phyloP scores from a whole-genome alignment of 2,329 filamentous ascomycete genomes.

The Pseudogymnoascus verrucosus region DNA sequence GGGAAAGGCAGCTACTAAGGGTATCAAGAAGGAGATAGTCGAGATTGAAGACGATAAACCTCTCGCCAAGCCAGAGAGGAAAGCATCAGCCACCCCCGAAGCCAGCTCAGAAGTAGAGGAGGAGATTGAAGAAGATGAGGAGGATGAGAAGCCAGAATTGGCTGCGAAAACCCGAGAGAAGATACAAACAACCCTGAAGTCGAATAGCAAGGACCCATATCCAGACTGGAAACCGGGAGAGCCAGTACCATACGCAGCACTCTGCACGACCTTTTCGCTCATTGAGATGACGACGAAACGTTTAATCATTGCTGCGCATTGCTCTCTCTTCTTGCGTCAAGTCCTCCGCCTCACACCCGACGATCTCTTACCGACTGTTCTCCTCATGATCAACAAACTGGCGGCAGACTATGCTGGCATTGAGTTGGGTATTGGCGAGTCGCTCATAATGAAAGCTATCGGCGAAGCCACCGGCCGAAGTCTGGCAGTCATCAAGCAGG shows the following conservation, averaged over 20 bases:
- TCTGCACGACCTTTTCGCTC: conserved; percentile 90
- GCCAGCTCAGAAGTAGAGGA: conserved; percentile 41
- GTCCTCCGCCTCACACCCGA: conserved; percentile 85
- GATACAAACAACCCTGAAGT: conserved; percentile 67
- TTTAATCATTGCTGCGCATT: conserved; percentile 79
- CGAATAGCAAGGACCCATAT: conserved; percentile 69
- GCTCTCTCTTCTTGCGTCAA: conserved; percentile 83
- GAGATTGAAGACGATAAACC: conserved; percentile 10
- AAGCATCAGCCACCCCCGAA: conserved; percentile 31
- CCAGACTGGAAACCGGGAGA: conserved; percentile 88
- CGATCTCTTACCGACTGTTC: conserved; percentile 78
- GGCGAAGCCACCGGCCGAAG: conserved; percentile 88
- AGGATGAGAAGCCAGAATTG: conserved; percentile 60
- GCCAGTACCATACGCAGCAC: conserved; percentile 86
- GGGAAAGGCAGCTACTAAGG: conserved; percentile 10
- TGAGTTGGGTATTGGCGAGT: conserved; percentile 96
- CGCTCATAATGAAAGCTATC: conserved; percentile 96
- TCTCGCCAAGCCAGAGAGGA: conserved; percentile 39
- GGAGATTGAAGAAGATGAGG: conserved; percentile 45
- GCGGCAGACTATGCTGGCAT: conserved; percentile 95
- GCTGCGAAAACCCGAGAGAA: conserved; percentile 71
- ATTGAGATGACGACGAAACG: conserved; percentile 93
- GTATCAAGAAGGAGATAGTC: conserved; percentile 12
- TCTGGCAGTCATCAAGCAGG: conserved; percentile 81
- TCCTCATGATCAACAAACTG: conserved; percentile 97